These are phyloP conservation scores for Thielaviopsis euricoi DNA, from an alignment of 2,329 filamentous ascomycete genomes.

Conservation along the genomic window DNA sequence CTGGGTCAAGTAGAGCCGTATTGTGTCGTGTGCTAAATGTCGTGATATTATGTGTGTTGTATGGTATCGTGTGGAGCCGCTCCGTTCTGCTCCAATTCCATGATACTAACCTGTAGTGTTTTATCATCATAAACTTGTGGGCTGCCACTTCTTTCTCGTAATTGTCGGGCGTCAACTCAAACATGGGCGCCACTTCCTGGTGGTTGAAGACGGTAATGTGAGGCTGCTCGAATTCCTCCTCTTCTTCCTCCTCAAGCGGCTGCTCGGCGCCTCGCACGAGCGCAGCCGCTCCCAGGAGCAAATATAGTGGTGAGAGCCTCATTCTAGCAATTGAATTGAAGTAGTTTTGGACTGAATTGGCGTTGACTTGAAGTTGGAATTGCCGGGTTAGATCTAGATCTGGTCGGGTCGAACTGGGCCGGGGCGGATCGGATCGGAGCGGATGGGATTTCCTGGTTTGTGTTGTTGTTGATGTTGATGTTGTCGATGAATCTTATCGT, in stretches of 20 bases:
- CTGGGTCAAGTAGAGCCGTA: too few relatives aligned
- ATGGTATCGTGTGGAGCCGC: too few relatives aligned
- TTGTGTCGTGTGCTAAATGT: too few relatives aligned
- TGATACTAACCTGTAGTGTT: slow-evolving; percentile 47
- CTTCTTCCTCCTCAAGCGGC: slow-evolving; percentile 22
- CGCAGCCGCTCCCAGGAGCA: slow-evolving; percentile 30
- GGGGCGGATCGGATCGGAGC: not conserved
- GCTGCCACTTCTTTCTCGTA: slow-evolving; percentile 39
- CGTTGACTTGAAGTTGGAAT: too few relatives aligned
- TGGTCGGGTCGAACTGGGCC: too few relatives aligned
- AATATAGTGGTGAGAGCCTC: slow-evolving; percentile 27
- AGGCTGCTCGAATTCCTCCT: slow-evolving; percentile 14
- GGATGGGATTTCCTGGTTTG: not conserved
- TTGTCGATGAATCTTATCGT: too few relatives aligned
- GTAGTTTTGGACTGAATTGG: not conserved
- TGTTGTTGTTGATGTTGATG: too few relatives aligned
- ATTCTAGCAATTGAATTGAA: slow-evolving; percentile 19
- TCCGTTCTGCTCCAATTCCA: too few relatives aligned
- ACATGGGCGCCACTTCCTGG: slow-evolving; percentile 47
- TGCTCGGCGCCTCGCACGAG: slow-evolving; percentile 18
- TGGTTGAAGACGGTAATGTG: slow-evolving; percentile 46
- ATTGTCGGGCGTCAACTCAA: slow-evolving; percentile 40
- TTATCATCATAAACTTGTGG: slow-evolving; percentile 37
- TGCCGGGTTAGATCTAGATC: not conserved
- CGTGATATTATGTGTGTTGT: too few relatives aligned